A percentile compares a stretch with the other conserved stretches of the same genome.
These are phyloP conservation scores for Plasmopara muralis DNA, from an alignment of 352 stramenopile species.

Conservation along the genomic window DNA sequence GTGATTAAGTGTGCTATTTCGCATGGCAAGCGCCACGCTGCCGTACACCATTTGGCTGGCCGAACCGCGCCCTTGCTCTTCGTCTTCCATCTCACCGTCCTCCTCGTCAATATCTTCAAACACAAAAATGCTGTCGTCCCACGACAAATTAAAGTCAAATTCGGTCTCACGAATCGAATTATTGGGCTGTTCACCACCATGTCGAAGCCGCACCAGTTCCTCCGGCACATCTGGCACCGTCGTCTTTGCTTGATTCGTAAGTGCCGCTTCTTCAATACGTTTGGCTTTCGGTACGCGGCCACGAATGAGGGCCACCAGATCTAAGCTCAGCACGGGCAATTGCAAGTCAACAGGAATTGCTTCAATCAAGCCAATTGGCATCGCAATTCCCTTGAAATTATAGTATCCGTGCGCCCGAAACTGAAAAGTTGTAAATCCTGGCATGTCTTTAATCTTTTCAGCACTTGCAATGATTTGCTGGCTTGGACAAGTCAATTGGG, in stretches of 20 bases:
- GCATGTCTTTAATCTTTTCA: conserved; percentile 40
- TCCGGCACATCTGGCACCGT: conserved; percentile 40
- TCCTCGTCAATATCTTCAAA: conserved; percentile 58
- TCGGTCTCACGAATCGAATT: conserved; percentile 84
- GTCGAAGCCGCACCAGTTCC: conserved; percentile 54
- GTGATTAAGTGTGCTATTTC: conserved; percentile 53
- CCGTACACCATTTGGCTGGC: conserved; percentile 37
- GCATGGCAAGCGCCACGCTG: conserved; percentile 37
- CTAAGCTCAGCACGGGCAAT: conserved; percentile 35
- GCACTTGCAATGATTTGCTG: conserved; percentile 35
- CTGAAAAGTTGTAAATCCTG: conserved; percentile 60
- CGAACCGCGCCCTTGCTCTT: conserved; percentile 18
- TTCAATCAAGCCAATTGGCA: conserved; percentile 73
- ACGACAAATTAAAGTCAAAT: conserved; percentile 56
- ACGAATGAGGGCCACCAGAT: conserved; percentile 27
- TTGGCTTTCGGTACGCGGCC: conserved; percentile 51
- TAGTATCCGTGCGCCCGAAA: conserved; percentile 83
- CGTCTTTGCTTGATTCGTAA: conserved; percentile 41
- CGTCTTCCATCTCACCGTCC: conserved; percentile 33
- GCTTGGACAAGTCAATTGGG: conserved; percentile 24
- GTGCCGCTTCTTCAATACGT: conserved; percentile 45
- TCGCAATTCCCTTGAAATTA: conserved; percentile 81
- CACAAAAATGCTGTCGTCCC: conserved; percentile 69
- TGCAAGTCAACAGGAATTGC: conserved; percentile 67
- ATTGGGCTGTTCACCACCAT: conserved; percentile 55